These are phyloP conservation scores for Candida ponderosae DNA, from an alignment of 805 yeast species.

Conservation along the genomic window DNA sequence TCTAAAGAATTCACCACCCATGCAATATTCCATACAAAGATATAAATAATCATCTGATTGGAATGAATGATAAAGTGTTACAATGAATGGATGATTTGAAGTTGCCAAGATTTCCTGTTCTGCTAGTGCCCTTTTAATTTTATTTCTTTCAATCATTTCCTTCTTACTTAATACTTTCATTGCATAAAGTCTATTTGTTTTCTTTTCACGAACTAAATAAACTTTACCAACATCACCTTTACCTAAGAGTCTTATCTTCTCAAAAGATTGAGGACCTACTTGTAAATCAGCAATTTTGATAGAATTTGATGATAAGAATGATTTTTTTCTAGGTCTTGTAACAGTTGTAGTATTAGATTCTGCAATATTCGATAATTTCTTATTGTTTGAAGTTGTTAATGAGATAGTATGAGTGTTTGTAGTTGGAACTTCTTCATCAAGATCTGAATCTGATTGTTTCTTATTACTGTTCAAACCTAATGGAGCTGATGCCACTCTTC, in stretches of 20 bases:
- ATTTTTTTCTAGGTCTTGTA: slow-evolving; percentile 33
- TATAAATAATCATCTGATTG: slow-evolving; percentile 89
- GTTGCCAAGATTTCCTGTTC: slow-evolving; percentile 96
- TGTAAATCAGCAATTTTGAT: slow-evolving; percentile 68
- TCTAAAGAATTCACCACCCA: slow-evolving; percentile 98
- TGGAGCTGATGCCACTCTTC: slow-evolving; percentile 86
- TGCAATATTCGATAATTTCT: slow-evolving; percentile 2
- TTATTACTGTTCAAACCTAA: slow-evolving; percentile 40
- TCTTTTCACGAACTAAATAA: slow-evolving; percentile 79
- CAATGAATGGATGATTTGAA: slow-evolving; percentile 94
- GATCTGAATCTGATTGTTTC: slow-evolving; percentile 17
- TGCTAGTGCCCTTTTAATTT: slow-evolving; percentile 88
- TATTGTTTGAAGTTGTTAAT: too few relatives aligned
- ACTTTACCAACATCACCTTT: slow-evolving; percentile 98
- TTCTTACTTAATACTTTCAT: slow-evolving; percentile 85
- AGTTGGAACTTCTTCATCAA: slow-evolving; percentile 15
- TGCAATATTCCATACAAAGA: slow-evolving; percentile 96
- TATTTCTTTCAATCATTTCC: slow-evolving; percentile 93
- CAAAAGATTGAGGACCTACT: slow-evolving; percentile 83
- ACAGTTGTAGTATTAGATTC: slow-evolving; percentile 1
- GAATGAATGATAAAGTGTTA: slow-evolving; percentile 91
- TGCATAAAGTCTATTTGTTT: slow-evolving; percentile 71
- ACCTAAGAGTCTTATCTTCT: slow-evolving; percentile 83
- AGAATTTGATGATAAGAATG: slow-evolving; percentile 56
- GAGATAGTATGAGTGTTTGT: neutral